Base-by-base conservation (phyloP, 306 rosid species). In the Astragalus glycyphyllos region DNA sequence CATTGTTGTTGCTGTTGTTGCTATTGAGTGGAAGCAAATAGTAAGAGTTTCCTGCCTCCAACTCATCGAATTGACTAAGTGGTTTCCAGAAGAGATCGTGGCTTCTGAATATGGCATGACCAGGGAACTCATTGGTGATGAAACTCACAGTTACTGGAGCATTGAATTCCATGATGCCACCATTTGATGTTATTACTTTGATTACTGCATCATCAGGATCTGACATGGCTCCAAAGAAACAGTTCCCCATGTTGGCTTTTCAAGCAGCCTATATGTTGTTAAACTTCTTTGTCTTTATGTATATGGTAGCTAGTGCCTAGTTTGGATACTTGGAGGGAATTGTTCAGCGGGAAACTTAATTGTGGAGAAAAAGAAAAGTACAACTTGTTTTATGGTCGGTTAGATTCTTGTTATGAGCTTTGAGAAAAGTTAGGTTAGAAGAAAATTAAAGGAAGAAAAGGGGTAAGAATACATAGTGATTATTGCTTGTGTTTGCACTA, bases 31-130 rank as follows among this genome's bases (percentile, higher is more conserved):
- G 96, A 11, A 92, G 89, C 63, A 89, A 31, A 58, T 84, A 86
- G 77, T 92, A 92, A 4, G 91, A 84, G 2, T 84, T 65, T 6
- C 97, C 96, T 0, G 86, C 72, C n/a, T 83, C 61, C 4, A 92
- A 79, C 17, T 84, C 94, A 12, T 92, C 84, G 1, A 66, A 61
- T 29, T 65, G 79, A 10, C 81, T 62, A 1, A 92, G 83, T 1
- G 97, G 94, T 7, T 87, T 87, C 96, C 96, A 89, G 50, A 89
- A 92, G 1, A 92, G 90, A 40, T 89, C 97, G 4, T 83, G 90
- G 76, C 83, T 83, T 53, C 80, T 78, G 91, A 89, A 92, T 23
- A 92, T 79, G 50, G 84, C 91, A 20, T 89, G 87, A 4, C 85
- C 84, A 0, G 92, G 96, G 51, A 89, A 89, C 72, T 92, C 94